Conservation (phyloP, 2,329 filamentous ascomycete species). For the Coniochaeta sp. region DNA sequence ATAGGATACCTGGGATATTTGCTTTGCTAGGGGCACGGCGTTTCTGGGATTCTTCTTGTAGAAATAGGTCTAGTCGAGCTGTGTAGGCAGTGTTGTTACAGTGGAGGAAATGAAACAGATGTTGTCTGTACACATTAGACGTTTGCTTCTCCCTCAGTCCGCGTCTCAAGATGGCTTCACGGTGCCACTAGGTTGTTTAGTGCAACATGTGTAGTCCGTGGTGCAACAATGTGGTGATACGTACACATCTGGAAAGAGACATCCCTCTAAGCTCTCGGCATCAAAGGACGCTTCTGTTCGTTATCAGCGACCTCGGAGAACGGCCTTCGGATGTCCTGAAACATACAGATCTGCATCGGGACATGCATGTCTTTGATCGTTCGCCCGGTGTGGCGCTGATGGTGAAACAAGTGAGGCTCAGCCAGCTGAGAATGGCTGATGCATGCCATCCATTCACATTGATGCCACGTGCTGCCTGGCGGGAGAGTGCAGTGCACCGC, state of each 20-base stretch:
- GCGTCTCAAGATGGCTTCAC: background rate
- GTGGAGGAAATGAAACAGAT: background rate
- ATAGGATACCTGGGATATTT: background rate
- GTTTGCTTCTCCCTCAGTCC: background rate
- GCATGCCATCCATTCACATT: too few species aligned
- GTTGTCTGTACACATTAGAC: background rate
- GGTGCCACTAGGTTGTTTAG: background rate
- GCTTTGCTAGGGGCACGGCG: too few species aligned
- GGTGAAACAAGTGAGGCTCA: constrained; percentile 1
- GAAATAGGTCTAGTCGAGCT: background rate
- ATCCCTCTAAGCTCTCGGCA: too few species aligned
- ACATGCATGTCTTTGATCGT: background rate
- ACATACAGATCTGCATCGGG: background rate
- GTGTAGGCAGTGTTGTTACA: background rate
- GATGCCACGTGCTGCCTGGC: background rate
- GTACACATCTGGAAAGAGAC: too few species aligned
- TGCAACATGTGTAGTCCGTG: too few species aligned
- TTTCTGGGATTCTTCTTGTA: background rate
- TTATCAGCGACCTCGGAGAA: too few species aligned
- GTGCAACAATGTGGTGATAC: too few species aligned
- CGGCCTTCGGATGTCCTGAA: too few species aligned
- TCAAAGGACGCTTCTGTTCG: too few species aligned
- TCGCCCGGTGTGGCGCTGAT: background rate
- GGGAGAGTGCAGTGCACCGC: background rate
- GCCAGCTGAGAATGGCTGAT: too few species aligned